phyloP scores from a whole-genome alignment of 495 filamentous ascomycete species.

The Astrocystis sublimbata region DNA sequence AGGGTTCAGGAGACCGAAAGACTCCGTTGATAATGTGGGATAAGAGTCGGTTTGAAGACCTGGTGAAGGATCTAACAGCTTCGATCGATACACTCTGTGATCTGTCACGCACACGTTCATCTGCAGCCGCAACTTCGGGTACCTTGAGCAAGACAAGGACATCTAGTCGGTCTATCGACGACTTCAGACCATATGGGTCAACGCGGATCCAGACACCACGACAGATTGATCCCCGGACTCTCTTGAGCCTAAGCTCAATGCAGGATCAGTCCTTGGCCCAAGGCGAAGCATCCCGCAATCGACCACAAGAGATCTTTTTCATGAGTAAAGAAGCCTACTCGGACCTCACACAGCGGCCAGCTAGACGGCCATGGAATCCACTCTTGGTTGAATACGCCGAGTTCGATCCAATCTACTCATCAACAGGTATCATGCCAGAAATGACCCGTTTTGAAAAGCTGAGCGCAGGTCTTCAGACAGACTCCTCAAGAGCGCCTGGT shows the following conservation, averaged over 20 bases:
- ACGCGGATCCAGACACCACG: slow-evolving; percentile 56
- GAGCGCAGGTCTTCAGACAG: slow-evolving; percentile 56
- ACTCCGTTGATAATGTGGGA: slow-evolving; percentile 56
- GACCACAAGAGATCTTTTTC: slow-evolving; percentile 52
- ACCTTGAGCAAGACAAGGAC: slow-evolving; percentile 24
- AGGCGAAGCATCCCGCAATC: slow-evolving; percentile 24
- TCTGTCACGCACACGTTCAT: slow-evolving; percentile 70
- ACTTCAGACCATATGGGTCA: slow-evolving; percentile 52
- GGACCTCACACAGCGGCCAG: slow-evolving; percentile 39
- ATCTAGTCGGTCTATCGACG: slow-evolving; percentile 38
- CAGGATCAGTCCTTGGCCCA: slow-evolving; percentile 45
- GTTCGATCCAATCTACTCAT: slow-evolving; percentile 63
- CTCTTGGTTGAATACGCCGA: slow-evolving; percentile 68
- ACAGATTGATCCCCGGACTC: slow-evolving; percentile 49
- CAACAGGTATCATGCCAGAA: slow-evolving; percentile 63
- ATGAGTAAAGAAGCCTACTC: slow-evolving; percentile 51
- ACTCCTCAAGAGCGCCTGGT: slow-evolving; percentile 56
- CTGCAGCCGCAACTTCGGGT: slow-evolving; percentile 31
- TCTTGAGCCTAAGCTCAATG: slow-evolving; percentile 45
- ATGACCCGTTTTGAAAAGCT: slow-evolving; percentile 65
- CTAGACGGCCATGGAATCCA: slow-evolving; percentile 44
- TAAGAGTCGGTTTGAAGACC: slow-evolving; percentile 62
- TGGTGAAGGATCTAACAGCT: slow-evolving; percentile 74
- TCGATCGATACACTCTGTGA: slow-evolving; percentile 91
- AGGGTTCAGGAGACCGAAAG: slow-evolving; percentile 46